Percentiles rank a stretch among this genome's conserved stretches.
Conservation (phyloP, 352 stramenopile genomes). For the Phytophthora sp. region DNA sequence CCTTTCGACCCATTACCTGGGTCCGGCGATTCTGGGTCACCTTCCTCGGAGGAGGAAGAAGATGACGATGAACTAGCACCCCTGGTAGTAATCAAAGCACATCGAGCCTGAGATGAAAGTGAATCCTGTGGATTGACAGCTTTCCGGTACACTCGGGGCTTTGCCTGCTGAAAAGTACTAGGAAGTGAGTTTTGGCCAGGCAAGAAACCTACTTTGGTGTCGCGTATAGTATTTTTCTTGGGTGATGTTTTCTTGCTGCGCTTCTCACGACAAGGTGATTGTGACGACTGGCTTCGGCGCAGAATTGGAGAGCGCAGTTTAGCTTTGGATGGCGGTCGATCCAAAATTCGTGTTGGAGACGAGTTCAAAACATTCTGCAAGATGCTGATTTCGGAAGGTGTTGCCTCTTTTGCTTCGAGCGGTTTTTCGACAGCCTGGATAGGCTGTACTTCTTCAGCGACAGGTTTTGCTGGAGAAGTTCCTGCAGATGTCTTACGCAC, state of each 20-base stretch:
- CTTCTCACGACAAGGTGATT: constrained; percentile 15
- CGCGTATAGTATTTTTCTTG: neutral
- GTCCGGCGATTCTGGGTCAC: neutral
- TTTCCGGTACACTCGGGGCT: constrained; percentile 58
- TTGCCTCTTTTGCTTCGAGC: neutral
- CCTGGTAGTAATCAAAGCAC: constrained; percentile 47
- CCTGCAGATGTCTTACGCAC: constrained; percentile 1
- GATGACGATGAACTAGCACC: neutral
- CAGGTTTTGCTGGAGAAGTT: constrained; percentile 9
- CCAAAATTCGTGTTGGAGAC: constrained; percentile 21
- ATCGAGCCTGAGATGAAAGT: constrained; percentile 35
- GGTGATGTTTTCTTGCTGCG: constrained; percentile 2
- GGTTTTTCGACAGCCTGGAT: neutral
- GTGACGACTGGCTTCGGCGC: constrained; percentile 4
- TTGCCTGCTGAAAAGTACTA: constrained; percentile 65
- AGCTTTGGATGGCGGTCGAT: constrained; percentile 14
- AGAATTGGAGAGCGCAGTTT: constrained; percentile 5
- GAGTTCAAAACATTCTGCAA: constrained; percentile 22
- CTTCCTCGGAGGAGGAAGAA: constrained; percentile 6
- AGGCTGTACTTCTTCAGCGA: constrained; percentile 14
- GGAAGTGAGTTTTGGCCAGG: constrained; percentile 55
- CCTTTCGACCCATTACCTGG: neutral
- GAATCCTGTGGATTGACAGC: constrained; percentile 36
- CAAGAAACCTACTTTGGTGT: constrained; percentile 18
- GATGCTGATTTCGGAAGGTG: neutral